These are phyloP conservation scores for Stagonosporopsis chrysanthemi DNA, from an alignment of 2,329 filamentous ascomycete species.

Conservation along the genomic window DNA sequence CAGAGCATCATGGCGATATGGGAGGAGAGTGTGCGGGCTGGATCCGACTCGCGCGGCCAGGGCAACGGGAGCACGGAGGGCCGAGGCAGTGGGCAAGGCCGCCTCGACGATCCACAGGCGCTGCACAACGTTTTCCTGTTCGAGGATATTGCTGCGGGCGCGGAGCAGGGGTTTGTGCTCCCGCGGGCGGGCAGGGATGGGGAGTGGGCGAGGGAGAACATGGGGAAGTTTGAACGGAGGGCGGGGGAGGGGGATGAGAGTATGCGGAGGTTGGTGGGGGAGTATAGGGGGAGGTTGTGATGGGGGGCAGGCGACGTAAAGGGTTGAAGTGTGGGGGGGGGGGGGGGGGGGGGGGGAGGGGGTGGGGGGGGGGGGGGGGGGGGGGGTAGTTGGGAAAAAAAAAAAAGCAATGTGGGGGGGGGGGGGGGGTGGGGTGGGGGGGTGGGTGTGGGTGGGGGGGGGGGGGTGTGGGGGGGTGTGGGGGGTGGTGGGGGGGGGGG, in stretches of 20 bases:
- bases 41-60: too few species aligned
- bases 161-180: slow-evolving; percentile 37
- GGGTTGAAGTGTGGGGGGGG: too few species aligned
- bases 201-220: slow-evolving; percentile 33
- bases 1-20: slow-evolving; percentile 26
- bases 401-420: too few species aligned
- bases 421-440: too few species aligned
- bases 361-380: too few species aligned
- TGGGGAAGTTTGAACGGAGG: slow-evolving; percentile 32
- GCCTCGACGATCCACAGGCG: slow-evolving; percentile 24
- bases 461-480: too few species aligned
- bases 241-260: slow-evolving; percentile 31
- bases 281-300: slow-evolving; percentile 13
- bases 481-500: too few species aligned
- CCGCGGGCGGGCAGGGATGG: slow-evolving; percentile 33
- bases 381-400: too few species aligned
- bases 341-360: too few species aligned
- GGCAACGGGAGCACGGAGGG: too few species aligned
- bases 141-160: slow-evolving; percentile 36
- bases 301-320: too few species aligned
- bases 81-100: slow-evolving; percentile 5
- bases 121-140: slow-evolving; percentile 40
- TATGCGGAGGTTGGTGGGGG: slow-evolving; percentile 28
- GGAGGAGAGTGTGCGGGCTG: slow-evolving; percentile 17
- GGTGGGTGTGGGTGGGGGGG: neutral